Evolutionary conservation across 345 rosid species (phyloP), one percentile per base, ranked within the genome.

Genomic region (Hibiscus mutabilis): DNA sequence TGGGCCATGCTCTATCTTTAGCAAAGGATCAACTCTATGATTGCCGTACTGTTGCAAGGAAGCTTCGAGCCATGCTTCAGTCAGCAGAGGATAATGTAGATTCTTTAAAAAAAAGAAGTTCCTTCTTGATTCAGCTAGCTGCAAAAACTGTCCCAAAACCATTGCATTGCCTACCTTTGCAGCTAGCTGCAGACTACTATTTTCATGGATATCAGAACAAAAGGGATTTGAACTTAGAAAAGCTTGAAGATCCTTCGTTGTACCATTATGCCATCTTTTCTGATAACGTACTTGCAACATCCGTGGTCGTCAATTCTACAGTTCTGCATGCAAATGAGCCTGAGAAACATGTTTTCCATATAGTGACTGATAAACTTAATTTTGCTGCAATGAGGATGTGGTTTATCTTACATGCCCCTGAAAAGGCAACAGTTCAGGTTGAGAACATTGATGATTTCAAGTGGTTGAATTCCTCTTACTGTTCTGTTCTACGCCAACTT

Each of bases 251-350:
- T 81, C 84, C 88, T 76, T 86, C 89, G 69, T 88, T 96, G 63
- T 87, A 90, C 76, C 98, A 96, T 79, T 91, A 92, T 81, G 94
- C 99, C 4, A 88, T 95, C 73, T 95, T 95, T 76, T 95, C 99
- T 14, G 98, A 95, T 77, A 95, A 95, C 63, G 95, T 92, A 22
- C 86, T 95, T 61, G 99, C 99, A 13, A 87, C 98, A 71, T 90
- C 99, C 40, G 98, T 95, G 71, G 99, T 92, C 65, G 90, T 95
- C 76, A 95, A 92, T 84, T 95, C 99, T 67, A 90, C 96, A 2
- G 84, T 78, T 70, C 77, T 80, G 66, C 93, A 91, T 78, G 88
- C 86, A 16, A 74, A 75, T 52, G 89, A 86, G 76, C 96, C 97
- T 19, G 87, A 84, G 87, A 92, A 87, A 80, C 98, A 96, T 14